Conservation (phyloP, 108 stramenopile species). For the Fistulifera pelliculosa region DNA sequence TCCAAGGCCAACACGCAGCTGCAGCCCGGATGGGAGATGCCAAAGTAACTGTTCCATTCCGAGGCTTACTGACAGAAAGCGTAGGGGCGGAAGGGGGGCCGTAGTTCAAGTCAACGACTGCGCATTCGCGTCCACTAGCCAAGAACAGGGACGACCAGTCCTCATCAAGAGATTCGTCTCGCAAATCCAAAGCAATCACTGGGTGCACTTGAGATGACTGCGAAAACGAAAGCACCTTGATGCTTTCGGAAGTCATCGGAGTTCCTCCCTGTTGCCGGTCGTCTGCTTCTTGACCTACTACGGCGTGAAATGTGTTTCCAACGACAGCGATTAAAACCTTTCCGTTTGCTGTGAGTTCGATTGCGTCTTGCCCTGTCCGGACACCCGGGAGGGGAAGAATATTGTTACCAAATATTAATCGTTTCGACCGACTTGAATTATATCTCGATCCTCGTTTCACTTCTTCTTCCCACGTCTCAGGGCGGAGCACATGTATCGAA, state of each 20-base stretch:
- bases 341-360: conserved; percentile 49
- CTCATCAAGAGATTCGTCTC: conserved; percentile 29
- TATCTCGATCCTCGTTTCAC: neutral
- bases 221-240: conserved; percentile 54
- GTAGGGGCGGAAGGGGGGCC: conserved; percentile 8
- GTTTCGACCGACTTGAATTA: neutral
- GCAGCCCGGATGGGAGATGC: conserved; percentile 68
- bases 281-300: conserved; percentile 26
- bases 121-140: conserved; percentile 71
- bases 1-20: conserved; percentile 41
- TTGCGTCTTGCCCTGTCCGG: conserved; percentile 52
- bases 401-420: conserved; percentile 14
- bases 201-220: conserved; percentile 77
- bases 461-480: neutral
- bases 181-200: conserved; percentile 46
- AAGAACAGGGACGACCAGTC: conserved; percentile 47
- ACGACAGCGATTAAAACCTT: conserved; percentile 64
- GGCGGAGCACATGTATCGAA: neutral
- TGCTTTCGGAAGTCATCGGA: conserved; percentile 14
- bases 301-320: conserved; percentile 63
- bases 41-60: conserved; percentile 46
- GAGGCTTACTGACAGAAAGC: conserved; percentile 24
- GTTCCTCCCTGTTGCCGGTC: neutral
- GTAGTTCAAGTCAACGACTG: conserved; percentile 52
- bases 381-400: conserved; percentile 51